Conservation (phyloP, 148 eudicot genomes). For the Fagopyrum homotropicum region DNA sequence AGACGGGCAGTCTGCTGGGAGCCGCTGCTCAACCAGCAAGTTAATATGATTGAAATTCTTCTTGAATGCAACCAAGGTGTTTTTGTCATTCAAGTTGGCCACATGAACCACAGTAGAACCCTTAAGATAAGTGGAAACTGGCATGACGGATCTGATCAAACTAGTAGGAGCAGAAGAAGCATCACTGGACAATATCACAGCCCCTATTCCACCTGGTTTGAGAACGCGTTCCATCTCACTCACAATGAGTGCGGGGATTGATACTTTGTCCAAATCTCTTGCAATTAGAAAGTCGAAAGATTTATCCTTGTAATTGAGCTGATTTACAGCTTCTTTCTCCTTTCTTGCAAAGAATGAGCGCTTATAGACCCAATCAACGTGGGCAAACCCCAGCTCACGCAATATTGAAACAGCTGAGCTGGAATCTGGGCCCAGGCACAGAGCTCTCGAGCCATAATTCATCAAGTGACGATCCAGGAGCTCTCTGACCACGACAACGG, state of each 20-base stretch:
- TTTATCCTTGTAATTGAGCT: slow-evolving; percentile 49
- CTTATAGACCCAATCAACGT: slow-evolving; percentile 40
- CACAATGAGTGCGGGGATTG: slow-evolving; percentile 69
- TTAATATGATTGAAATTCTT: slow-evolving; percentile 28
- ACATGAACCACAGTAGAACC: slow-evolving; percentile 53
- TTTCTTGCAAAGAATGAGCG: slow-evolving; percentile 58
- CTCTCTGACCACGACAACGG: slow-evolving; percentile 46
- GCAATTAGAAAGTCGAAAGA: slow-evolving; percentile 59
- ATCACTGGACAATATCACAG: slow-evolving; percentile 43
- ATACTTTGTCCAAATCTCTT: slow-evolving; percentile 58
- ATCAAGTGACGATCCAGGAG: slow-evolving; percentile 53
- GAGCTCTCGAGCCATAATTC: slow-evolving; percentile 37
- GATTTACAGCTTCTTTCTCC: slow-evolving; percentile 42
- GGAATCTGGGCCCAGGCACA: slow-evolving; percentile 70
- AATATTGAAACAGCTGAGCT: slow-evolving; percentile 32
- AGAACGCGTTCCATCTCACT: slow-evolving; percentile 76
- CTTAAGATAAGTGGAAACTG: slow-evolving; percentile 56
- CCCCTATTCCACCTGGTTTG: slow-evolving; percentile 68
- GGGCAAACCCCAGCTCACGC: slow-evolving; percentile 45
- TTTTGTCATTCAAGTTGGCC: slow-evolving; percentile 31
- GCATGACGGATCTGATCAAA: slow-evolving; percentile 49
- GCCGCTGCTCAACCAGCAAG: slow-evolving; percentile 41
- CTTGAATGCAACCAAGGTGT: slow-evolving; percentile 54
- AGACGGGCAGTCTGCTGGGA: slow-evolving; percentile 58
- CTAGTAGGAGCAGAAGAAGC: slow-evolving; percentile 38